Evolutionary conservation across 2,329 filamentous ascomycete genomes (phyloP).

Genomic region (Cladosporium sphaerospermum): DNA sequence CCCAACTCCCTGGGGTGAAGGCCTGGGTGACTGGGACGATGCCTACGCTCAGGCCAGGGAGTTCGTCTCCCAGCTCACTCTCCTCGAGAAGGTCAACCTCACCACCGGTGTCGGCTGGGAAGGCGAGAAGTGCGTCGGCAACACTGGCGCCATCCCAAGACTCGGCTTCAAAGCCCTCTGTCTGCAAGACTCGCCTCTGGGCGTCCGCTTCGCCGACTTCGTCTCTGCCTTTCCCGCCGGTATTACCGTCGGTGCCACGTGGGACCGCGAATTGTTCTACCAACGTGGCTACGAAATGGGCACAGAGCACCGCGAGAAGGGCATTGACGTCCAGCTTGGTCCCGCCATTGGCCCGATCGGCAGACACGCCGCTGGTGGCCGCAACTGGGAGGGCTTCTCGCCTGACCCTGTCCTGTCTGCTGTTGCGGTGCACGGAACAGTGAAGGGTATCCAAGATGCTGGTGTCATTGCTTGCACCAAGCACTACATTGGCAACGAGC

Average conservation of each 20-base stretch:
- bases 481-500: conserved; percentile 68
- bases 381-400: conserved; percentile 66
- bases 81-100: conserved; percentile 87
- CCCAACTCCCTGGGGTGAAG: conserved; percentile 81
- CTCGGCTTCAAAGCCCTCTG: conserved; percentile 69
- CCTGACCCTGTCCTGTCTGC: conserved; percentile 73
- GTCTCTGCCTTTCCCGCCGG: conserved; percentile 75
- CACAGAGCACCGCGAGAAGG: conserved; percentile 67
- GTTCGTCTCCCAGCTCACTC: conserved; percentile 77
- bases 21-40: conserved; percentile 64
- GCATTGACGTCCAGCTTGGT: conserved; percentile 67
- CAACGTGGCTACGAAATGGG: conserved; percentile 68
- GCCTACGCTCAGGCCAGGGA: conserved; percentile 69
- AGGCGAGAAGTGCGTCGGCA: conserved; percentile 70
- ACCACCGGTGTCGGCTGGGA: conserved; percentile 82
- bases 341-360: conserved; percentile 72
- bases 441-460: conserved; percentile 73
- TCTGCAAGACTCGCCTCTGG: conserved; percentile 78
- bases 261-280: conserved; percentile 66
- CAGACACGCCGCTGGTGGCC: conserved; percentile 59
- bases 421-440: conserved; percentile 62
- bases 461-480: conserved; percentile 80
- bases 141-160: conserved; percentile 62
- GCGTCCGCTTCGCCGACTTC: conserved; percentile 71
- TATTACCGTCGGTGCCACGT: conserved; percentile 75